phyloP scores from a whole-genome alignment of 768 basidiomycete genomes.

The Lentinula aciculospora region DNA sequence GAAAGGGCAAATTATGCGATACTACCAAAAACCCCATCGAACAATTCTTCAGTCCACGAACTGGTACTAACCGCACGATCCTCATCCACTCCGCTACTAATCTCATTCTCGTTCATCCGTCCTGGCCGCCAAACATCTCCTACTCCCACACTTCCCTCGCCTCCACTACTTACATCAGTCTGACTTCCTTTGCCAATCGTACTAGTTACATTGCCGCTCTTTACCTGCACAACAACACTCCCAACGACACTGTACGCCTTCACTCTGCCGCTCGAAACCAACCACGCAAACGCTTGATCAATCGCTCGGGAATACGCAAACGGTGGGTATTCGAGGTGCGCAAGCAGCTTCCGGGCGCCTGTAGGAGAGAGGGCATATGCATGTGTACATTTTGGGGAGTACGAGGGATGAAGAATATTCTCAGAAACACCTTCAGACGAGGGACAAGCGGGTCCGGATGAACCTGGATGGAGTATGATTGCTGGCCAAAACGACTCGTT shows the following conservation, averaged over 20 bases:
- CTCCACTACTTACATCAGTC: conserved; percentile 10
- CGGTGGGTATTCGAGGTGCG: conserved; percentile 51
- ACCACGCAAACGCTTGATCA: conserved; percentile 70
- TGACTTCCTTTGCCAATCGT: conserved; percentile 2
- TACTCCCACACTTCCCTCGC: background rate
- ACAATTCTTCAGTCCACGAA: conserved; percentile 47
- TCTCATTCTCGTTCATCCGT: background rate
- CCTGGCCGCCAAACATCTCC: background rate
- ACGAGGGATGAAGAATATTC: conserved; percentile 51
- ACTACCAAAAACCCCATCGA: conserved; percentile 20
- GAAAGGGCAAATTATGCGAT: no score
- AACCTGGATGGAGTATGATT: conserved; percentile 17
- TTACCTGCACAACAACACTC: conserved; percentile 62
- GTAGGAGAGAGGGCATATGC: conserved; percentile 57
- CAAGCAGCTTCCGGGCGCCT: conserved; percentile 58
- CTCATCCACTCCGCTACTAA: background rate
- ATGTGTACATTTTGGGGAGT: conserved; percentile 65
- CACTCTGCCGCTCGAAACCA: conserved; percentile 50
- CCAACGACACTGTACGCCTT: conserved; percentile 63
- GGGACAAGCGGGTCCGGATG: background rate
- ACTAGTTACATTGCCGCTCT: conserved; percentile 34
- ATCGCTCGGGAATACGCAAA: conserved; percentile 78
- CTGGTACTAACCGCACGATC: conserved; percentile 39
- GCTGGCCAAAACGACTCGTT: conserved; percentile 49
- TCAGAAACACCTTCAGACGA: background rate